Conservation (phyloP, 306 rosid genomes). For the Albizia julibrissin region DNA sequence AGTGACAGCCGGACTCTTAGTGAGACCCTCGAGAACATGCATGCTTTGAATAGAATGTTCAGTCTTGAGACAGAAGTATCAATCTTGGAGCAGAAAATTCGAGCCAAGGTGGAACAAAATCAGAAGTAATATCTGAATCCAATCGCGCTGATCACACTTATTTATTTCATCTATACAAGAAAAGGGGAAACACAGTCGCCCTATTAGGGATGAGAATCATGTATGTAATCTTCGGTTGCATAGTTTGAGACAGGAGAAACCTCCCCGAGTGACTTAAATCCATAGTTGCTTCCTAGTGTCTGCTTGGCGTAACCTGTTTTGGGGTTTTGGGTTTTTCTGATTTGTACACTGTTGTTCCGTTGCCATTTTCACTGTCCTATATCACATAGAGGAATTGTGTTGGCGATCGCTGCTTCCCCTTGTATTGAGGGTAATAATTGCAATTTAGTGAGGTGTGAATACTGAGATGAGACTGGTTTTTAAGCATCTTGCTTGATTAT, state of each 20-base stretch:
- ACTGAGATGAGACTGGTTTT: constrained; percentile 24
- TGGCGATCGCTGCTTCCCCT: constrained; percentile 31
- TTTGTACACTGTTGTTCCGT: constrained; percentile 28
- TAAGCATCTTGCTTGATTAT: background rate
- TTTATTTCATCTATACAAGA: constrained; percentile 48
- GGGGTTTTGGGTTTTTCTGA: constrained; percentile 37
- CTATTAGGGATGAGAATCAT: constrained; percentile 35
- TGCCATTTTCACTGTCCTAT: constrained; percentile 44
- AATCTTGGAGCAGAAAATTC: constrained; percentile 85
- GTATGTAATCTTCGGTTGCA: constrained; percentile 44
- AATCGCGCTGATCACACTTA: constrained; percentile 39
- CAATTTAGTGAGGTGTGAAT: constrained; percentile 34
- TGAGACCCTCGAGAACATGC: constrained; percentile 98
- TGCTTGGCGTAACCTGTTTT: constrained; percentile 36
- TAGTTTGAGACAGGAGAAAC: constrained; percentile 38
- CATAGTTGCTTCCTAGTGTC: constrained; percentile 39
- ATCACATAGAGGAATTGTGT: constrained; percentile 35
- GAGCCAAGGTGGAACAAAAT: constrained; percentile 94
- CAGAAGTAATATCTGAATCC: constrained; percentile 55
- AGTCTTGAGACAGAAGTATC: constrained; percentile 90
- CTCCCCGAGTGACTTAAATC: constrained; percentile 40
- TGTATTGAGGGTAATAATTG: constrained; percentile 37
- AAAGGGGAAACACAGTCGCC: constrained; percentile 56
- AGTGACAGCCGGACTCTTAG: constrained; percentile 87
- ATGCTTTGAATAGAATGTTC: constrained; percentile 97